Conservation (phyloP, 1,139 yeast genomes). For the Yamadazyma kanchanaburiensis region DNA sequence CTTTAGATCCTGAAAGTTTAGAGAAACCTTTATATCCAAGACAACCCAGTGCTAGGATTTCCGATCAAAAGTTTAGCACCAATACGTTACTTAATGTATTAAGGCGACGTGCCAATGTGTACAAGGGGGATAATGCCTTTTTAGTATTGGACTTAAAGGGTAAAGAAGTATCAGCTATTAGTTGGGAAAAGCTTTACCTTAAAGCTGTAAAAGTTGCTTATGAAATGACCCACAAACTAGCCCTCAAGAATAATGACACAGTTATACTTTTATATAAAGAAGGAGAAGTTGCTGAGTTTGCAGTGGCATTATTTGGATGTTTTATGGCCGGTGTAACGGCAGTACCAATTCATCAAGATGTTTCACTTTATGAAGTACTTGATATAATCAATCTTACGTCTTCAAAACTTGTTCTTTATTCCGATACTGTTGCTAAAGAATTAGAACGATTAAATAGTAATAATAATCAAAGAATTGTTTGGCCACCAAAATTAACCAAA, state of each 20-base stretch:
- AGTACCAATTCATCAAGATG: constrained; percentile 82
- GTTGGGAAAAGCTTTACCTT: constrained; percentile 88
- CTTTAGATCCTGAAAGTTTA: constrained; percentile 39
- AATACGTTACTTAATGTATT: constrained; percentile 71
- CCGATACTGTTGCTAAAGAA: constrained; percentile 72
- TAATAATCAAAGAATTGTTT: constrained; percentile 27
- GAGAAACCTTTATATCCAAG: constrained; percentile 63
- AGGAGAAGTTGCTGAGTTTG: constrained; percentile 80
- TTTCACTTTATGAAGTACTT: constrained; percentile 61
- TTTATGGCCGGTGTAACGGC: constrained; percentile 93
- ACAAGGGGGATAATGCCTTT: constrained; percentile 69
- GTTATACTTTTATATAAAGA: constrained; percentile 83
- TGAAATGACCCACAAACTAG: constrained; percentile 69
- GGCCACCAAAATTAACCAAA: constrained; percentile 51
- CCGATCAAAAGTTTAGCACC: constrained; percentile 16
- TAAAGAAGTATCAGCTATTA: constrained; percentile 68
- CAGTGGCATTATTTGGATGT: constrained; percentile 85
- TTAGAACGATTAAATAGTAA: constrained; percentile 54
- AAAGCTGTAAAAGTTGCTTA: constrained; percentile 88
- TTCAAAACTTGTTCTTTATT: constrained; percentile 73
- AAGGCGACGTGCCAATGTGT: constrained; percentile 65
- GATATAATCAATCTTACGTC: constrained; percentile 73
- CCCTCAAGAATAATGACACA: constrained; percentile 75
- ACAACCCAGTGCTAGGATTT: constrained; percentile 10
- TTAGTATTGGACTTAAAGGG: constrained; percentile 73